Percentiles rank a stretch among this genome's conserved stretches.
Conservation (phyloP, 2,329 filamentous ascomycete species). For the Leptographium lundbergii region DNA sequence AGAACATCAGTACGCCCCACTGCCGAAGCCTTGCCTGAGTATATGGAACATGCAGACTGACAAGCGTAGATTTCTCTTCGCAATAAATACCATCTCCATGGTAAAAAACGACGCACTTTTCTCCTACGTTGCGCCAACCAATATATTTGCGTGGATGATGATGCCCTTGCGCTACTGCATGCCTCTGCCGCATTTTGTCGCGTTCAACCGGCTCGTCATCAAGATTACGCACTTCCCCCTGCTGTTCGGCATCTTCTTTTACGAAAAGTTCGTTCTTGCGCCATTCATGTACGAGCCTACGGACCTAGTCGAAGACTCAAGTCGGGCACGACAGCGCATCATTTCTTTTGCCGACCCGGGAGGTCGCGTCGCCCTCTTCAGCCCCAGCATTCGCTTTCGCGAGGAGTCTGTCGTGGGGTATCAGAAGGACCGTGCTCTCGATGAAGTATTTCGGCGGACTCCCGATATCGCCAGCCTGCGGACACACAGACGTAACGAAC, state of each 20-base stretch:
- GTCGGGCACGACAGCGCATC: conserved; percentile 33
- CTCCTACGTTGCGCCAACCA: conserved; percentile 83
- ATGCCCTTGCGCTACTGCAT: conserved; percentile 73
- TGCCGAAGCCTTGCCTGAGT: background rate
- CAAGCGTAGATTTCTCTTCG: conserved; percentile 60
- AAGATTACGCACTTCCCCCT: conserved; percentile 84
- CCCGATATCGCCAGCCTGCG: conserved; percentile 52
- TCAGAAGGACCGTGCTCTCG: conserved; percentile 78
- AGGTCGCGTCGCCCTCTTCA: conserved; percentile 53
- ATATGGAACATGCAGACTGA: background rate
- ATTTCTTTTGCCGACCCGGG: conserved; percentile 46
- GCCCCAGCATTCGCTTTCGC: conserved; percentile 56
- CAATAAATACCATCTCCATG: conserved; percentile 95
- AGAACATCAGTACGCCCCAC: conserved; percentile 56
- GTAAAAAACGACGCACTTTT: conserved; percentile 96
- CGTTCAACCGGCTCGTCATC: conserved; percentile 79
- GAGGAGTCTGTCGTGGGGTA: conserved; percentile 83
- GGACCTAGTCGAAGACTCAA: conserved; percentile 67
- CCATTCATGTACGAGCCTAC: conserved; percentile 68
- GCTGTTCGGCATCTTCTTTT: conserved; percentile 73
- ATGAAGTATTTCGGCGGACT: conserved; percentile 74
- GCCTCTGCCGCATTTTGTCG: conserved; percentile 69
- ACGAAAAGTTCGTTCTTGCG: conserved; percentile 71
- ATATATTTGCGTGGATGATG: conserved; percentile 81
- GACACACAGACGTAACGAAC: conserved; percentile 48